Evolutionary conservation across 371 early-diverging fungal genomes (phyloP), one percentile per base, ranked within the genome.

Genomic region (Mortierella sp.): DNA sequence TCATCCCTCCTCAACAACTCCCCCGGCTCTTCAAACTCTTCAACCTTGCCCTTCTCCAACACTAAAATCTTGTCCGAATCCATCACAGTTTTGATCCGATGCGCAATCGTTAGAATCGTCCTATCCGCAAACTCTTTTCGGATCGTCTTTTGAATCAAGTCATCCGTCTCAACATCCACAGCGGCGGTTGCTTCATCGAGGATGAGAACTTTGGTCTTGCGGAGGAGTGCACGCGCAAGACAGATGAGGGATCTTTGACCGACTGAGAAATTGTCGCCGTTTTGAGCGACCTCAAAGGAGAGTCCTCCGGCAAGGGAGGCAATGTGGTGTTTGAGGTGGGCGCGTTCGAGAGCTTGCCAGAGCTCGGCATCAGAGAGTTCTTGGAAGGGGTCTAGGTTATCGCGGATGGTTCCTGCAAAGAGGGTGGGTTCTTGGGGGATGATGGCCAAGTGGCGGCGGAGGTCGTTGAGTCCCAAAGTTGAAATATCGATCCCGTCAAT

Each of bases 211-310:
- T 91, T 72, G 3, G 95, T 91, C 50, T 92, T 90, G 75, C 92
- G 91, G 38, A 97, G 89, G 34, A 97, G 88, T 1, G 97, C 96
- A 74, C 97, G 93, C 10, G 96, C 95, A 31, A 98, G 87, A 19
- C 95, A 92, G 75, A 98, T 92, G 80, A 97, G 90, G 85, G 98
- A 97, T 28, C 94, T 89, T 81, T 98, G 95, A 3, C 98, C 98
- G 42, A 96, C 92, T 19, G 94, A 94, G 82, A 96, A 91, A 71
- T 94, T 95, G 71, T 90, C 90, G 21, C 97, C 97, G 70, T 91
- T 91, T 72, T 93, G 93, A 21, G 83, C 78, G 47, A 95, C 93
- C 24, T 75, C 68, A 31, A n/a, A 50, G 21, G 68, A 44, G 16
- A 75, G 68, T 0, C 58, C 76, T 4, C 65, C 84, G 0, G 74